Percentiles rank a stretch among this genome's conserved stretches.
These are phyloP conservation scores for Boletus huronensis DNA, from an alignment of 768 basidiomycete species.

Conservation along the genomic window DNA sequence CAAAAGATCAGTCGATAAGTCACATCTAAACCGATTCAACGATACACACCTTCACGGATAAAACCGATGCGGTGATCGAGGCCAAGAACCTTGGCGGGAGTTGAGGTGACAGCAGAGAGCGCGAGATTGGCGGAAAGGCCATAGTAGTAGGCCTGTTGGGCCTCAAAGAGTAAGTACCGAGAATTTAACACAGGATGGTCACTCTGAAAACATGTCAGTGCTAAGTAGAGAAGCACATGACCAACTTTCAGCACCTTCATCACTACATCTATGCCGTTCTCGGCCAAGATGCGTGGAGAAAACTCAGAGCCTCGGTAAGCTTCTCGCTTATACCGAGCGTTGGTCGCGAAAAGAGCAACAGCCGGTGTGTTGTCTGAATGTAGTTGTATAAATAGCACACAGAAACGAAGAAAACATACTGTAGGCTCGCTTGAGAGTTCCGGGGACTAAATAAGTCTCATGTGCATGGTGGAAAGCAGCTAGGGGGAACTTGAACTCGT, in stretches of 20 bases:
- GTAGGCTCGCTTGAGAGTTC: constrained; percentile 71
- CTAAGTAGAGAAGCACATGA: constrained; percentile 8
- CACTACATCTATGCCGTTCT: constrained; percentile 53
- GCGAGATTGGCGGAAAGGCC: constrained; percentile 66
- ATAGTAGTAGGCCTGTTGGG: constrained; percentile 66
- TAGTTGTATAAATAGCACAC: neutral
- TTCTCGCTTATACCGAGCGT: constrained; percentile 62
- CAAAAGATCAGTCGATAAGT: neutral
- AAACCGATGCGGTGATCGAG: constrained; percentile 74
- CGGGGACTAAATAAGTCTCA: constrained; percentile 87
- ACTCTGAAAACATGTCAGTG: constrained; percentile 33
- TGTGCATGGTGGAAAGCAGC: constrained; percentile 86
- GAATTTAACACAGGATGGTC: constrained; percentile 56
- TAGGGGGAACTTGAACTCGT: constrained; percentile 85
- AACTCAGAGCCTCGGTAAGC: constrained; percentile 65
- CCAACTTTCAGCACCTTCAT: constrained; percentile 50
- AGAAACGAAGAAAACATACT: constrained; percentile 17
- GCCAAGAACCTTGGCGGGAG: constrained; percentile 68
- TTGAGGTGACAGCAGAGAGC: constrained; percentile 65
- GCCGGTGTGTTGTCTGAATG: constrained; percentile 55
- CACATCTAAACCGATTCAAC: neutral
- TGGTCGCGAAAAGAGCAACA: constrained; percentile 77
- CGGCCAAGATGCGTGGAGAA: constrained; percentile 55
- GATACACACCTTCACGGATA: constrained; percentile 42
- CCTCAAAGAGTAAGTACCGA: constrained; percentile 54